Base-by-base conservation (phyloP, 2,329 filamentous ascomycete species). In the Polytolypa hystricis region DNA sequence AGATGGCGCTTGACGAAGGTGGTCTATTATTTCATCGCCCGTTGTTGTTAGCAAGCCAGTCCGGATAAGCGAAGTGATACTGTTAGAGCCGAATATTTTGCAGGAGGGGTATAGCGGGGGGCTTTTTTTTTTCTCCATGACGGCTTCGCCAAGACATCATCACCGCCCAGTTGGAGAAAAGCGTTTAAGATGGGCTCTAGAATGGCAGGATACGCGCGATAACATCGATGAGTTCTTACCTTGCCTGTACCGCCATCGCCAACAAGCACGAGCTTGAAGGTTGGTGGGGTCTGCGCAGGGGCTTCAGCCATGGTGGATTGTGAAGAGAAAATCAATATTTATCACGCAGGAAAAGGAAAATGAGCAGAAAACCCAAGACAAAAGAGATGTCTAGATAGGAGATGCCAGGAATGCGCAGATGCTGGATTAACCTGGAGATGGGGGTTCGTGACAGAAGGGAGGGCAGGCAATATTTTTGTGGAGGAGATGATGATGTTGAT, bases 1-100 rank as follows among this genome's bases (percentile, higher is more conserved):
- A 96, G 78, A 72, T 98, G 91, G 62, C 91, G 91, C 82, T 98
- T 98, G 76, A 98, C 91, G 69, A 98, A 98, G 63, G 91, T 98
- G 65, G 91, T 98, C 91, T 98, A 61, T 50, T 40, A 15, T 12
- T 25, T 4, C 4, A 7, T n/a, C n/a, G n/a, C 7, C n/a, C 21
- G n/a, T 7, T 25, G n/a, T 25, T 7, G 7, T 14, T 30, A 8
- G 14, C 11, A 30, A 30, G n/a, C n/a, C n/a, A n/a, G n/a, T n/a
- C n/a, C n/a, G n/a, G n/a, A n/a, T n/a, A n/a, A n/a, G n/a, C n/a
- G n/a, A n/a, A n/a, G n/a, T n/a, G n/a, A n/a, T n/a, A n/a, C n/a
- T n/a, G n/a, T n/a, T n/a, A n/a, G n/a, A n/a, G n/a, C n/a, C n/a
- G n/a, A n/a, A n/a, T n/a, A n/a, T n/a, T n/a, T n/a, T n/a, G n/a